These are phyloP conservation scores for Reutealis trisperma DNA, from an alignment of 345 rosid genomes.

Conservation along the genomic window DNA sequence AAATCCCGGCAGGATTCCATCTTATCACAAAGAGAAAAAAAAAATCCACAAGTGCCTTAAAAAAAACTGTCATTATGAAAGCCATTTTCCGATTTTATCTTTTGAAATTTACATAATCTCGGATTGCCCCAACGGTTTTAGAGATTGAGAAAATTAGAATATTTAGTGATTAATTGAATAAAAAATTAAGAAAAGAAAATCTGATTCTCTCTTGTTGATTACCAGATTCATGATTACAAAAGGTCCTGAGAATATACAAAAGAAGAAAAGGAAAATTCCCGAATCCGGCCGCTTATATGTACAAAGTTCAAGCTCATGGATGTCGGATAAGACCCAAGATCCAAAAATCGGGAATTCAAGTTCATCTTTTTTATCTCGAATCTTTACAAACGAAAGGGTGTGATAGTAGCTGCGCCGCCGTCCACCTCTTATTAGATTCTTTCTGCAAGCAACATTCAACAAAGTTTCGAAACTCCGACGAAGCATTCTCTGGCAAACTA, in stretches of 20 bases:
- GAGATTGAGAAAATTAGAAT: no score
- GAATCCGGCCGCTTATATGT: background rate
- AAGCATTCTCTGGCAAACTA: slow-evolving; percentile 47
- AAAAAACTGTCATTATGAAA: no score
- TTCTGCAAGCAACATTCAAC: slow-evolving; percentile 76
- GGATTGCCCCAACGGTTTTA: no score
- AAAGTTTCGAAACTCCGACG: slow-evolving; percentile 70
- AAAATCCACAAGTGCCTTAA: no score
- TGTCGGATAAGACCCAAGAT: background rate
- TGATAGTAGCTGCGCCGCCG: slow-evolving; percentile 58
- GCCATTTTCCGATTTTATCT: no score
- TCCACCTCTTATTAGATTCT: slow-evolving; percentile 72
- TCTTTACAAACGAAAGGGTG: slow-evolving; percentile 58
- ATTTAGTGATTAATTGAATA: no score
- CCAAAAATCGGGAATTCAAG: background rate
- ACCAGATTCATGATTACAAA: background rate
- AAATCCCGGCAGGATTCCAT: no score
- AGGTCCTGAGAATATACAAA: background rate
- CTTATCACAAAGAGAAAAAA: no score
- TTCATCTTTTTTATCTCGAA: background rate
- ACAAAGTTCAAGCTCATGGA: slow-evolving; percentile 5
- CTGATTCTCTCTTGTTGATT: background rate
- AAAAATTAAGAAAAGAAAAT: background rate
- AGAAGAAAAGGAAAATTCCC: background rate
- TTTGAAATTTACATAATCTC: no score